A percentile compares a stretch with the other conserved stretches of the same genome.
These are phyloP conservation scores for Fusarium setosum DNA, from an alignment of 2,329 filamentous ascomycete genomes.

Conservation along the genomic window DNA sequence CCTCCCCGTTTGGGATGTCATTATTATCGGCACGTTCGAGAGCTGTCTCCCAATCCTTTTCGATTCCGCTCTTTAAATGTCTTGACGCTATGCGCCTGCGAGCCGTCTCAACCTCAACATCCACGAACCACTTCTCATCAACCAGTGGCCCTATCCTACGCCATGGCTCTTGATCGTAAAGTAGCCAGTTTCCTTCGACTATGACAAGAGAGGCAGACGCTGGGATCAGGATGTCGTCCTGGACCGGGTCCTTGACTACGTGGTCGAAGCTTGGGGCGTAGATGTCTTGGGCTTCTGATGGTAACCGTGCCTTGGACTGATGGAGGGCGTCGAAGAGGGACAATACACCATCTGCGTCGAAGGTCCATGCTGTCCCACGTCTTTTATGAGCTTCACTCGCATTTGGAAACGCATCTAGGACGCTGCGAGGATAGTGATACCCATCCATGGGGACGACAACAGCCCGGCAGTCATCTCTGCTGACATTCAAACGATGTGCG, in stretches of 20 bases:
- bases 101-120: too few species aligned
- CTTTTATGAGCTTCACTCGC: background rate
- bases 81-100: too few species aligned
- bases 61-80: too few species aligned
- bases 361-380: background rate
- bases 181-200: too few species aligned
- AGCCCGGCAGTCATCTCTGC: background rate
- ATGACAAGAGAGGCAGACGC: background rate
- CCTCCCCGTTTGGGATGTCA: too few species aligned
- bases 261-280: background rate
- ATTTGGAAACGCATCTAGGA: background rate
- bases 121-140: too few species aligned
- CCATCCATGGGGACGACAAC: background rate
- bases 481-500: too few species aligned
- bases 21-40: too few species aligned
- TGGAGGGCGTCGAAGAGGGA: too few species aligned
- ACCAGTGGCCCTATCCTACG: too few species aligned
- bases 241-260: background rate
- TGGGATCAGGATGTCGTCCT: background rate
- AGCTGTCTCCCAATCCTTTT: too few species aligned
- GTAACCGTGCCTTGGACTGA: background rate
- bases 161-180: too few species aligned
- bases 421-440: background rate
- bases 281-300: background rate
- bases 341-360: background rate